Conservation (phyloP, 805 yeast genomes). For the Ogataea ganodermae region DNA sequence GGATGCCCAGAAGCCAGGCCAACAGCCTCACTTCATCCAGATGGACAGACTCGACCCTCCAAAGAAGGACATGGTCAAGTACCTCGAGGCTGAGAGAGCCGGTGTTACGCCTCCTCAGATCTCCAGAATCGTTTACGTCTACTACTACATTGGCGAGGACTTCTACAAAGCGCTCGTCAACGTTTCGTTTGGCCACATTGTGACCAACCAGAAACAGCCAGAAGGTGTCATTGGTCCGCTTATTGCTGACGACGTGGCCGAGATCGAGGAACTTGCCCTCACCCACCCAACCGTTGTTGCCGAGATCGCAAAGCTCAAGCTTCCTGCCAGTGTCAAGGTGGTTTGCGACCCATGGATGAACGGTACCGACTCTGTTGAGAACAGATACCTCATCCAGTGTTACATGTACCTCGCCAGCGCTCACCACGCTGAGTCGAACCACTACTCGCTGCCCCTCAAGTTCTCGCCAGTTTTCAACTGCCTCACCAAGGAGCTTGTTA, state of each 20-base stretch:
- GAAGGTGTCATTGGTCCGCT: constrained; percentile 71
- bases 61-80: constrained; percentile 66
- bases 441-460: constrained; percentile 71
- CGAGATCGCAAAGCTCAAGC: constrained; percentile 65
- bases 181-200: constrained; percentile 59
- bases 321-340: constrained; percentile 56
- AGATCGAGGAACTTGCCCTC: constrained; percentile 51
- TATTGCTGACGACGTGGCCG: constrained; percentile 62
- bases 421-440: constrained; percentile 70
- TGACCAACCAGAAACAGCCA: constrained; percentile 56
- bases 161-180: constrained; percentile 76
- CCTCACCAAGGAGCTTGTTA: constrained; percentile 57
- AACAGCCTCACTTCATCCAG: constrained; percentile 62
- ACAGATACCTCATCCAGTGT: constrained; percentile 66
- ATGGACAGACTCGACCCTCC: constrained; percentile 78
- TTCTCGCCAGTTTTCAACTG: constrained; percentile 75
- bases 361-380: constrained; percentile 66
- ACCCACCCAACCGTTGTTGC: constrained; percentile 60
- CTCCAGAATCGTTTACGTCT: constrained; percentile 67
- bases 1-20: constrained; percentile 53
- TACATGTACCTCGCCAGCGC: constrained; percentile 72
- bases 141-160: constrained; percentile 56
- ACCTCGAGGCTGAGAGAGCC: constrained; percentile 64
- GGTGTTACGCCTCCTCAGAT: constrained; percentile 56
- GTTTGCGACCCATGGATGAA: constrained; percentile 84